Base-by-base conservation (phyloP, 768 basidiomycete genomes). In the Lactarius sanguifluus region DNA sequence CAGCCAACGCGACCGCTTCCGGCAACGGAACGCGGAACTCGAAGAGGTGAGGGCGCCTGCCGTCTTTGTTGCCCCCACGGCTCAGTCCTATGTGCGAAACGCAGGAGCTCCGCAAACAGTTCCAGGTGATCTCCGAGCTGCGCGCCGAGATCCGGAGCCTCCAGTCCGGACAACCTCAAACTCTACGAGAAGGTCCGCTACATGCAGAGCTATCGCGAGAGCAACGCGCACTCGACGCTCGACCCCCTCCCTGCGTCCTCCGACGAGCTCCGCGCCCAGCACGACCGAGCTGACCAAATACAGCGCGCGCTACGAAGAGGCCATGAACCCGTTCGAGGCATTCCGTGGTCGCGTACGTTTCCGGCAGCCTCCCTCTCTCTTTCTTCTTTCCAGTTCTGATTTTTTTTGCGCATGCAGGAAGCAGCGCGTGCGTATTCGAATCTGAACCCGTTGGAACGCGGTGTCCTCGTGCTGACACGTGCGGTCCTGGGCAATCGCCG, bases 181-280 rank as follows among this genome's bases (percentile, higher is more conserved):
- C 80, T 98, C 66, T 98, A 98, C 77, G 97, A 98, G 78, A 99
- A 98, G 80, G 96, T 98, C 60, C 88, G 96, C 67, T 98, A 98
- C 75, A 97, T 98, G 89, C 96, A 98, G 76, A 93, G 90, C 68
- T 99, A 98, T 73, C 85, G 92, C 20, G 92, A 94, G 73, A 90
- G 92, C 43, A 79, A 92, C 43, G 79, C 83, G 36, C 76, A 69
- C 43, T 85, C 86, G 28, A 89, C 91, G 70, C 81, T 90, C 59
- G 87, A 87, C 72, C 90, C 88, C 15, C 77, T 90, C 2, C 89
- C 90, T 6, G 8, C 65, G 2, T 57, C 66, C 1, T 69, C 68
- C 3, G n/a, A n/a, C n/a, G n/a, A n/a, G n/a, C n/a, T n/a, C n/a
- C 73, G 52, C 79, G 32, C 77, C 76, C 45, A 71, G 74, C 69